Evolutionary conservation across 1,284 basidiomycete genomes (phyloP).

Genomic region (Trametes hirsuta): DNA sequence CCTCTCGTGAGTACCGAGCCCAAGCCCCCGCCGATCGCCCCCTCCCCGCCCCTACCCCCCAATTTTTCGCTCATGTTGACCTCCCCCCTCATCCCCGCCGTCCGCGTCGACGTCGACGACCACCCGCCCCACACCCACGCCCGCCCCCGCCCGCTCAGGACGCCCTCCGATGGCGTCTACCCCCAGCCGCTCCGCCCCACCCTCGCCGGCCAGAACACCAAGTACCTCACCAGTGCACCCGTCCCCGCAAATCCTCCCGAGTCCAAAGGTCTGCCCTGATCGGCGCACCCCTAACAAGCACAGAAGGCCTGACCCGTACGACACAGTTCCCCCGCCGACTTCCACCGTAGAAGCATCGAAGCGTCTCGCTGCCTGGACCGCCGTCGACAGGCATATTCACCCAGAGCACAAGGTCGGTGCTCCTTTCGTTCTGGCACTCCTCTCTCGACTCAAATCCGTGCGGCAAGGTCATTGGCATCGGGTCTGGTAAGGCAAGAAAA

Average conservation of each 20-base stretch:
- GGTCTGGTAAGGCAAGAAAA: slow-evolving; percentile 63
- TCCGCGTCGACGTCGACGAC: slow-evolving; percentile 8
- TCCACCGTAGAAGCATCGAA: slow-evolving; percentile 78
- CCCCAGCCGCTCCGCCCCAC: slow-evolving; percentile 27
- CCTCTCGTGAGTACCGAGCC: slow-evolving; percentile 29
- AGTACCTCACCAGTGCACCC: slow-evolving; percentile 18
- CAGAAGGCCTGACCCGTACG: neutral
- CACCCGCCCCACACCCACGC: neutral
- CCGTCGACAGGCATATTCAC: slow-evolving; percentile 89
- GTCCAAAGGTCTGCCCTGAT: slow-evolving; percentile 21
- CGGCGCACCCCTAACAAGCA: neutral
- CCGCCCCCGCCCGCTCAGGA: slow-evolving; percentile 17
- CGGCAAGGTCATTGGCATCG: slow-evolving; percentile 84
- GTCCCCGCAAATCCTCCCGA: slow-evolving; percentile 9
- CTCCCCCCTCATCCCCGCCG: slow-evolving; percentile 12
- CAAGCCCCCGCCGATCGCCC: neutral
- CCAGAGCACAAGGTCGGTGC: slow-evolving; percentile 79
- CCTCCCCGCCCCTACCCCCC: neutral
- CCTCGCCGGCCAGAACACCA: slow-evolving; percentile 22
- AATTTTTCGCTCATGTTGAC: slow-evolving; percentile 16
- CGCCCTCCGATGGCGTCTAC: slow-evolving; percentile 28
- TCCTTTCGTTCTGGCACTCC: neutral
- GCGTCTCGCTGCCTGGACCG: slow-evolving; percentile 90
- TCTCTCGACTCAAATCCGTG: neutral
- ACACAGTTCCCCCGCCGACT: slow-evolving; percentile 30